A percentile compares a stretch with the other conserved stretches of the same genome.
These are phyloP conservation scores for Penicillium fimorum DNA, from an alignment of 495 filamentous ascomycete genomes.

Conservation along the genomic window DNA sequence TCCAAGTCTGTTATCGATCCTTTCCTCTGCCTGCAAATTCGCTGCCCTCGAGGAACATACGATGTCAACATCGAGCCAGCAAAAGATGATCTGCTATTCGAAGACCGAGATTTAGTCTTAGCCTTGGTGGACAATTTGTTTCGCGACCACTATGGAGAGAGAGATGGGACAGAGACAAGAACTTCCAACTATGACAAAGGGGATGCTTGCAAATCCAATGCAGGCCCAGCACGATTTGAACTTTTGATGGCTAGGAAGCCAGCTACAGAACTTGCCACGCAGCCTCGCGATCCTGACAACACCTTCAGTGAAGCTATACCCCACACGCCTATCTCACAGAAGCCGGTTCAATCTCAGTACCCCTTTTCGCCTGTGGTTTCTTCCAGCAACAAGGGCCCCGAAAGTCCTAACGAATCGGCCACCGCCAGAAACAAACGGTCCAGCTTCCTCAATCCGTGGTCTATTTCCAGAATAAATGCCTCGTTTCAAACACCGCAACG, in stretches of 20 bases:
- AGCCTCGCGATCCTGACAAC: background rate
- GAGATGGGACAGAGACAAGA: constrained; percentile 10
- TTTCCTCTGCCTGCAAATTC: constrained; percentile 72
- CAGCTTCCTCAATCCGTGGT: constrained; percentile 34
- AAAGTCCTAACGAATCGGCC: background rate
- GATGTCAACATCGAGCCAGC: constrained; percentile 88
- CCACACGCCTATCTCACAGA: background rate
- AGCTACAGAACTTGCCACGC: background rate
- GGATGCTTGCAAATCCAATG: background rate
- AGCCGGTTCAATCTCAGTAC: background rate
- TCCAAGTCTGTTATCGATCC: constrained; percentile 50
- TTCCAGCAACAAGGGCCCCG: background rate
- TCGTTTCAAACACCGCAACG: constrained; percentile 16
- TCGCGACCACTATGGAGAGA: constrained; percentile 51
- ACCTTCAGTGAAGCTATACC: background rate
- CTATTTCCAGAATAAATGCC: constrained; percentile 29
- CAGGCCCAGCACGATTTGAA: constrained; percentile 14
- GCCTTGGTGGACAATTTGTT: constrained; percentile 56
- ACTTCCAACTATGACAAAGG: constrained; percentile 9
- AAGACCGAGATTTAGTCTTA: constrained; percentile 55
- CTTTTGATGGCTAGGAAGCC: constrained; percentile 27
- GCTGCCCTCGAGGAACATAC: constrained; percentile 69
- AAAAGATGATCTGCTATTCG: constrained; percentile 86
- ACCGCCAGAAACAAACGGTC: background rate
- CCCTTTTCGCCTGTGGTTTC: background rate